Percentiles rank a stretch among this genome's conserved stretches.
Evolutionary conservation across 345 rosid genomes (phyloP).

Genomic region (Odontarrhena argentea): DNA sequence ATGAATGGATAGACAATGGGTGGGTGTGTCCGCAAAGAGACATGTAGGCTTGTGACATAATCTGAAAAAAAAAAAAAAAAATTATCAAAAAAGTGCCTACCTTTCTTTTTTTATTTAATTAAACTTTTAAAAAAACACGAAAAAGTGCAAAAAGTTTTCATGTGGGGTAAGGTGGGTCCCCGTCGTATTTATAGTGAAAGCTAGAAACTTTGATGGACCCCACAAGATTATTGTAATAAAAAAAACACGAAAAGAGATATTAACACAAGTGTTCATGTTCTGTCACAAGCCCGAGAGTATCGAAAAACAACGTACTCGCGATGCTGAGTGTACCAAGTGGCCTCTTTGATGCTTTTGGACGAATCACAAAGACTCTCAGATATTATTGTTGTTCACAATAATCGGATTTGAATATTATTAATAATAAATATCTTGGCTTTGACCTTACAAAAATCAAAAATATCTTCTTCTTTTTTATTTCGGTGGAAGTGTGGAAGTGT

Average conservation of each 20-base stretch:
- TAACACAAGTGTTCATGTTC: not conserved
- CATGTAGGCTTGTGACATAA: conserved; percentile 51
- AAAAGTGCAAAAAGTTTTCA: conserved; percentile 28
- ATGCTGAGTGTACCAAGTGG: conserved; percentile 31
- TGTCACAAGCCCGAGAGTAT: conserved; percentile 17
- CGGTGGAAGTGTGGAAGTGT: conserved; percentile 2
- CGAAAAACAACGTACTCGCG: not conserved
- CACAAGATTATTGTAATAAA: not conserved
- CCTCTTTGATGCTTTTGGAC: conserved; percentile 29
- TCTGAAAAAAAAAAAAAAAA: conserved; percentile 33
- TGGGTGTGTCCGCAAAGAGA: conserved; percentile 49
- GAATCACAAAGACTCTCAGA: conserved; percentile 29
- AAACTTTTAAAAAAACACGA: not conserved
- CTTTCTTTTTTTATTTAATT: no score
- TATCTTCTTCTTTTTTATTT: conserved; percentile 18
- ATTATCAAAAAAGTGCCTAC: conserved; percentile 54
- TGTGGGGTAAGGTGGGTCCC: conserved; percentile 55
- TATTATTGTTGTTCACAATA: not conserved
- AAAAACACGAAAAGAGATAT: conserved; percentile 2
- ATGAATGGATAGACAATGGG: conserved; percentile 53
- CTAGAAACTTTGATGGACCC: conserved; percentile 37
- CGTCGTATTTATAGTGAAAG: conserved; percentile 48
- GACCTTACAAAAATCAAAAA: conserved; percentile 35
- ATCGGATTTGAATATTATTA: not conserved
- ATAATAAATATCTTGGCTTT: conserved; percentile 20